Percentiles rank a stretch among this genome's conserved stretches.
phyloP scores from a whole-genome alignment of 768 basidiomycete genomes.

The Russula sp. region DNA sequence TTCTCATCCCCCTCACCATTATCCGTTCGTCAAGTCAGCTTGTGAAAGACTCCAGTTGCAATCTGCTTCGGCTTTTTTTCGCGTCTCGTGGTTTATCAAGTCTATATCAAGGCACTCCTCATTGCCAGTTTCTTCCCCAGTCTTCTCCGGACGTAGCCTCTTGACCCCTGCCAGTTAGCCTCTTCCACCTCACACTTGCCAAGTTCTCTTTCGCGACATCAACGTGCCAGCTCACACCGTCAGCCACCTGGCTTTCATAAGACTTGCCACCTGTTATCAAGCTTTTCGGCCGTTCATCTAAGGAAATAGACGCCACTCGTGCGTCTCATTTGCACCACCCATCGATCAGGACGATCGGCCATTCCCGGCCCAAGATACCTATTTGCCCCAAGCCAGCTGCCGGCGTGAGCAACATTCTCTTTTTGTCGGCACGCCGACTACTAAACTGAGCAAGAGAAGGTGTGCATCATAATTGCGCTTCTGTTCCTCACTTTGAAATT shows the following conservation, averaged over 20 bases:
- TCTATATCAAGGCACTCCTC: slow-evolving; percentile 8
- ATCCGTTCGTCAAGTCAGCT: background rate
- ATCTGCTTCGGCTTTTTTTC: background rate
- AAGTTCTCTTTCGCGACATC: background rate
- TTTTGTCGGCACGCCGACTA: background rate
- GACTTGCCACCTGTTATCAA: slow-evolving; percentile 9
- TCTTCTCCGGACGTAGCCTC: background rate
- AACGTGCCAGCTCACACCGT: slow-evolving; percentile 17
- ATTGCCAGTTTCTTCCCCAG: background rate
- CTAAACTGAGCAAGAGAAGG: slow-evolving; percentile 10
- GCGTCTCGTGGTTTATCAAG: slow-evolving; percentile 1
- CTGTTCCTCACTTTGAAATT: slow-evolving; percentile 15
- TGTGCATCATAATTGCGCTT: slow-evolving; percentile 11
- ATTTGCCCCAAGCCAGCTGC: background rate
- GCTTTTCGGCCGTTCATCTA: background rate
- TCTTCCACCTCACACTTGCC: background rate
- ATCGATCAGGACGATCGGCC: slow-evolving; percentile 10
- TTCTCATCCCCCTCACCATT: background rate
- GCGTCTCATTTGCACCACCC: background rate
- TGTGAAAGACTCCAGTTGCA: background rate
- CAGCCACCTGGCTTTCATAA: slow-evolving; percentile 17
- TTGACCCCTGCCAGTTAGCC: background rate
- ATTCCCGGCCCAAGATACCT: background rate
- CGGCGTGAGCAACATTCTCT: slow-evolving; percentile 6
- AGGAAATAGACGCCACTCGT: background rate